Evolutionary conservation across 352 stramenopile genomes (phyloP), one percentile per base, ranked within the genome.

Genomic region (Aphanomyces cochlioides): DNA sequence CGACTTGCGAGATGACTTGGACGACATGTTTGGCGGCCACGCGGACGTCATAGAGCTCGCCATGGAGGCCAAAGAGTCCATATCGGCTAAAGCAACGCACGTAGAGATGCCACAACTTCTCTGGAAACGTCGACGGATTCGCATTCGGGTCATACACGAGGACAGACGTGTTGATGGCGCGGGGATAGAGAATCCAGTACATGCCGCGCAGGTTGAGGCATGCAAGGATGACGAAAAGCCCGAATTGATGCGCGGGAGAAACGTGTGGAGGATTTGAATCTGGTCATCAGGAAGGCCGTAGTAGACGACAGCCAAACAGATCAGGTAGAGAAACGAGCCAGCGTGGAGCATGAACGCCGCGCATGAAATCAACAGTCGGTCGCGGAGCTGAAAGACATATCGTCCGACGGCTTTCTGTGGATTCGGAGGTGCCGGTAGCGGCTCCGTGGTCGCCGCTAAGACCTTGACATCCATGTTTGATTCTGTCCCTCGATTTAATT

Each of bases 61-160:
- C 63, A 6, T 58, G 41, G 7, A 69, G 34, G 13, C 63, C 63
- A 60, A 48, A 69, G 17, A 45, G 8, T 8, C 63, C 63, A 38
- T 61, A 69, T 34, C 63, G 63, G 19, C 63, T 60, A 12, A 69
- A 60, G 36, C 50, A 61, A 8, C 10, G 53, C 19, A 4, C 5
- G n/a, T 69, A 69, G 6, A 60, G 4, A 28, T 34, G 36, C 6
- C 36, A 13, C 6, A 69, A 0, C 13, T 58, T 58, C 2, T 36
- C 50, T 12, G 36, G 15, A 28, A 58, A 28, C 7, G 50, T 36
- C 15, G 50, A 37, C 17, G 50, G 50, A 12, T 12, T 58, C 8
- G 15, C 3, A 7, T 8, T 28, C 57, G 40, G 15, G 57, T 66
- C 36, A 40, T 45, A 63, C 8, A 19, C 7, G 28, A 39, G 3